Base-by-base conservation (phyloP, 2,329 filamentous ascomycete genomes). In the Pleurostoma richardsiae region DNA sequence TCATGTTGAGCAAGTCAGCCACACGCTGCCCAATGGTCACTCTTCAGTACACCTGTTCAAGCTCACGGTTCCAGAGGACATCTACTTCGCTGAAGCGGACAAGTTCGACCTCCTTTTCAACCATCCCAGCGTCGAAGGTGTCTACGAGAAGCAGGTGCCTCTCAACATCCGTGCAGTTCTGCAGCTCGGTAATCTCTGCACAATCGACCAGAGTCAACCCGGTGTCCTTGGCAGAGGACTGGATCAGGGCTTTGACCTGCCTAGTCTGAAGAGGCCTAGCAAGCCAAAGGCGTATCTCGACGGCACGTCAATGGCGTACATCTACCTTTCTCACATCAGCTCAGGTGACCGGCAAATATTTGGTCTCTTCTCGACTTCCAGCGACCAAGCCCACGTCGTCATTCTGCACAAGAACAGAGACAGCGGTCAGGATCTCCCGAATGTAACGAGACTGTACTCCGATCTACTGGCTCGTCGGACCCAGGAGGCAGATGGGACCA, bases 41-140 rank as follows among this genome's bases (percentile, higher is more conserved):
- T 85, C 89, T 3, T 97, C 92, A 0, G 86, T 89, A 4, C 90
- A 99, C 70, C 76, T 99, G 4, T 97, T 97, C 77, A 95, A 91
- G 69, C 76, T 99, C 36, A 91, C 86, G 1, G 88, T 99, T 66
- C 78, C 88, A 0, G 94, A 99, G 64, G 85, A 94, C 47, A 77
- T 88, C 1, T 99, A 95, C 66, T 82, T 96, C 50, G 82, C 84
- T 40, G 89, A 97, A 63, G 77, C 85, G 0, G 86, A 90, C 51
- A 95, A 90, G 61, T 85, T 97, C 51, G 82, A 85, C 2, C 69
- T 85, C 29, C 73, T 97, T 2, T 92, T 96, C 71, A 90, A 92
- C 52, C 91, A 99, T 61, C 82, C 90, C 0, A 96, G 90, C 63
- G 88, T 99, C 2, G 94, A 99, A 66, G 95, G 95, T 30, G 90